A percentile compares a stretch with the other conserved stretches of the same genome.
Evolutionary conservation across 1,284 basidiomycete genomes (phyloP).

Genomic region (Gymnopus androsaceus): DNA sequence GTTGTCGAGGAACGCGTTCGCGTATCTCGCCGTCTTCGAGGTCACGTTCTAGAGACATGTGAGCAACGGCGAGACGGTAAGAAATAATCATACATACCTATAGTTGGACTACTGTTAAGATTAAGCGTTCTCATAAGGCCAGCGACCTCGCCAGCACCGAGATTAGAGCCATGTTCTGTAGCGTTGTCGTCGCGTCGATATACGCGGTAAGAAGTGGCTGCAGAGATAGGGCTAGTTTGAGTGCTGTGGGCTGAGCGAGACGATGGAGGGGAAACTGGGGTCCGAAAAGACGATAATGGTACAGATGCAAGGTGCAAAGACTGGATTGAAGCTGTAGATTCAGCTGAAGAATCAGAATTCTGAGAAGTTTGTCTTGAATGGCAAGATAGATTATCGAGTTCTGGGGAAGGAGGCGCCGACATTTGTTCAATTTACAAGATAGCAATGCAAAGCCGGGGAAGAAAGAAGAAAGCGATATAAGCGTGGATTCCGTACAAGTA

Average conservation of each 20-base stretch:
- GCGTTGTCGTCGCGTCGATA: slow-evolving; percentile 8
- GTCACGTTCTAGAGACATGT: not conserved
- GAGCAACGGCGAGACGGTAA: not conserved
- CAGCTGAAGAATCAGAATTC: slow-evolving; percentile 12
- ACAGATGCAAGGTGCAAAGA: slow-evolving; percentile 17
- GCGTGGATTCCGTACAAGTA: slow-evolving; percentile 8
- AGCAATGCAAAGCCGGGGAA: slow-evolving; percentile 15
- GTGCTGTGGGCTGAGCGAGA: not conserved
- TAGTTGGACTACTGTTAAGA: slow-evolving; percentile 14
- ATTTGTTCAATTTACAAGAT: slow-evolving; percentile 14
- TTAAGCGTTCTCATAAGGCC: slow-evolving; percentile 14
- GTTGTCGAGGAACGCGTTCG: not conserved
- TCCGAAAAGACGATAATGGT: slow-evolving; percentile 11
- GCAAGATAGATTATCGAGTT: slow-evolving; percentile 2
- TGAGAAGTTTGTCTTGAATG: slow-evolving; percentile 13
- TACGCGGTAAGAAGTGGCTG: slow-evolving; percentile 1
- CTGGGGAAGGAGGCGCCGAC: slow-evolving; percentile 8
- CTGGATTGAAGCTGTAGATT: slow-evolving; percentile 17
- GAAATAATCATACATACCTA: slow-evolving; percentile 15
- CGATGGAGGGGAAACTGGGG: not conserved
- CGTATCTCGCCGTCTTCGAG: slow-evolving; percentile 17
- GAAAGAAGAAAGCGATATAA: not conserved
- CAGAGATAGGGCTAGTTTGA: not conserved
- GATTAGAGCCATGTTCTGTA: not conserved
- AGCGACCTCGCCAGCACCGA: slow-evolving; percentile 11